Evolutionary conservation across 2,329 filamentous ascomycete species (phyloP).

Genomic region (Calonectria honghensis): DNA sequence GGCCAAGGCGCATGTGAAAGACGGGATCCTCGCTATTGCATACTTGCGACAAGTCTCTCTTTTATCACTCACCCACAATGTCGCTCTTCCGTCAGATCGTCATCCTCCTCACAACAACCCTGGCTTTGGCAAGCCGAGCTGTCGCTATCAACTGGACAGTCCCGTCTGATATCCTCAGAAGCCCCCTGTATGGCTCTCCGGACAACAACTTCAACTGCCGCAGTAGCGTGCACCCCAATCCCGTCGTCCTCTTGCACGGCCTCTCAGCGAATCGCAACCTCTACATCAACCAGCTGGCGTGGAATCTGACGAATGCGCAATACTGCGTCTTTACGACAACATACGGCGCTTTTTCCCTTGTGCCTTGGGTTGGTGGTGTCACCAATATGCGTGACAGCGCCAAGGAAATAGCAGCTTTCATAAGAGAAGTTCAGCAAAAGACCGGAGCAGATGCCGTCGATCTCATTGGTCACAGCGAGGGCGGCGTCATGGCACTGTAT

Average conservation of each 20-base stretch:
- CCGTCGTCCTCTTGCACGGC: neutral
- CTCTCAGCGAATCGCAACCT: neutral
- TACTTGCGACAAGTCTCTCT: neutral
- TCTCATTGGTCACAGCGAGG: neutral
- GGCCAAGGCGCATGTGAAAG: too few relatives aligned
- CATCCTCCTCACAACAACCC: neutral
- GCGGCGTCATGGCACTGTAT: conserved; percentile 9
- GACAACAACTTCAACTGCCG: conserved; percentile 4
- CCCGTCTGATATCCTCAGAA: neutral
- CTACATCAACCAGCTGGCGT: conserved; percentile 14
- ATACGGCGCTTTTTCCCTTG: neutral
- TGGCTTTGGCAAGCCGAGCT: neutral
- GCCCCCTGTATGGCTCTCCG: conserved; percentile 1
- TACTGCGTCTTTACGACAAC: conserved; percentile 14
- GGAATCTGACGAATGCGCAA: conserved; percentile 7
- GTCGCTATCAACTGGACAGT: neutral
- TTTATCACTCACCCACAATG: neutral
- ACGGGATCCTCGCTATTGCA: too few relatives aligned
- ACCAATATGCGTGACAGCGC: conserved; percentile 7
- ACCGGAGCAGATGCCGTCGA: neutral
- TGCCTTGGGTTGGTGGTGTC: conserved; percentile 7
- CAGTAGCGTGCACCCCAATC: neutral
- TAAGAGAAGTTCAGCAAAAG: neutral
- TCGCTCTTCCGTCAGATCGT: too few relatives aligned
- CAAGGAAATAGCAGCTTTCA: neutral